phyloP scores from a whole-genome alignment of 257 asterid genomes.

The Mentha longifolia region DNA sequence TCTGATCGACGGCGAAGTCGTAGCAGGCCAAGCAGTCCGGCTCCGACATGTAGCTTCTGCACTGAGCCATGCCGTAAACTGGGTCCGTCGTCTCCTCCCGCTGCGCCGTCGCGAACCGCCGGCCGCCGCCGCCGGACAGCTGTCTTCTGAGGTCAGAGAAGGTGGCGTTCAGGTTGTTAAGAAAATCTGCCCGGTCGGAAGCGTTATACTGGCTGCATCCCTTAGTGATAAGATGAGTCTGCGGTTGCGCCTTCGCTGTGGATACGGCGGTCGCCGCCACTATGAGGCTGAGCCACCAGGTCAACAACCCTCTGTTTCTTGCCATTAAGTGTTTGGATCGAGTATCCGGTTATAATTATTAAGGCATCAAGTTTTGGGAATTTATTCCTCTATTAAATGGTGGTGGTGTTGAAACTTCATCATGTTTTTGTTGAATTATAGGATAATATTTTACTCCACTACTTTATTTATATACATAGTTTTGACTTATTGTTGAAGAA shows the following conservation, averaged over 20 bases:
- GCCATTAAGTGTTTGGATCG: too few species aligned
- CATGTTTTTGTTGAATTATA: too few species aligned
- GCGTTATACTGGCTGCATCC: constrained; percentile 77
- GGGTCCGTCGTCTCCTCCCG: constrained; percentile 52
- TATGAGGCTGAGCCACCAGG: constrained; percentile 29
- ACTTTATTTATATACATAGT: too few species aligned
- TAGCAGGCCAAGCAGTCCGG: constrained; percentile 75
- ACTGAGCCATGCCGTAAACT: constrained; percentile 69
- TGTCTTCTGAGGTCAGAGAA: constrained; percentile 59
- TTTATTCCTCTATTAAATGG: too few species aligned
- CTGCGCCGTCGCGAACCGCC: constrained; percentile 61
- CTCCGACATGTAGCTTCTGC: constrained; percentile 63
- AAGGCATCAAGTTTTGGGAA: too few species aligned
- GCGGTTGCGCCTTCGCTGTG: constrained; percentile 51
- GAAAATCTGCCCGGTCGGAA: constrained; percentile 43
- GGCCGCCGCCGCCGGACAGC: constrained; percentile 39
- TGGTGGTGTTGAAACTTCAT: too few species aligned
- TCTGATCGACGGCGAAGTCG: constrained; percentile 62
- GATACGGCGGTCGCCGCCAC: constrained; percentile 24
- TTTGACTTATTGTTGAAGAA: too few species aligned
- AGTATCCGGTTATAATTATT: too few species aligned
- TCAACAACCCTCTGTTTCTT: not conserved
- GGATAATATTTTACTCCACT: too few species aligned
- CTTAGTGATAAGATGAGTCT: constrained; percentile 47
- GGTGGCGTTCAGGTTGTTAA: constrained; percentile 56